These are phyloP conservation scores for Prunus persica DNA, from an alignment of 306 rosid genomes.

Conservation along the genomic window Prunus_persica_NCBIv2 NC_034013.1:17251001-17251500, in stretches of 20 bases:
- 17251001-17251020: slow-evolving; percentile 86
- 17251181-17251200: slow-evolving; percentile 86
- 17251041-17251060: slow-evolving; percentile 40
- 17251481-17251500: slow-evolving; percentile 96
- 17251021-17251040: slow-evolving; percentile 72
- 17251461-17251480: slow-evolving; percentile 72
- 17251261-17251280: not conserved
- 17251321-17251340: not conserved
- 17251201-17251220: slow-evolving; percentile 87
- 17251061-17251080: slow-evolving; percentile 35
- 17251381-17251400: not conserved
- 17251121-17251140: slow-evolving; percentile 79
- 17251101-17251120: slow-evolving; percentile 67
- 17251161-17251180: slow-evolving; percentile 90
- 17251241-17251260: slow-evolving; percentile 15
- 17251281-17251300: not conserved
- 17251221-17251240: slow-evolving; percentile 72
- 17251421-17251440: slow-evolving; percentile 8
- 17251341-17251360: not conserved
- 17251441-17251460: slow-evolving; percentile 11
- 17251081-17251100: slow-evolving; percentile 67
- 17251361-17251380: not conserved
- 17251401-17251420: not conserved
- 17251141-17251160: slow-evolving; percentile 77
- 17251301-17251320: not conserved